Evolutionary conservation across 495 filamentous ascomycete species (phyloP).

Genomic region (Articulospora tetracladia): DNA sequence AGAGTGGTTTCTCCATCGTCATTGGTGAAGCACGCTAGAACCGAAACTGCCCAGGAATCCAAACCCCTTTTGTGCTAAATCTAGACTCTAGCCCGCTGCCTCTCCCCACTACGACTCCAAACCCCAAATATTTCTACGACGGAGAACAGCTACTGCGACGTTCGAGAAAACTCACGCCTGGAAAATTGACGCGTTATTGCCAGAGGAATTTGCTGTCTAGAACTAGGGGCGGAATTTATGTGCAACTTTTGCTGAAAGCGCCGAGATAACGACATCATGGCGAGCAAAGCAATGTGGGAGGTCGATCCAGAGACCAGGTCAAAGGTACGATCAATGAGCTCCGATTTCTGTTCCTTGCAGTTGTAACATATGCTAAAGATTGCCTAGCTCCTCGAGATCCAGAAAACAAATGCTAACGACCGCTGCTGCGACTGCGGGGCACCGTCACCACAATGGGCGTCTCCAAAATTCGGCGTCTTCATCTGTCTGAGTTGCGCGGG

Average conservation of each 20-base stretch:
- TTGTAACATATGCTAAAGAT: background rate
- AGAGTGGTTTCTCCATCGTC: background rate
- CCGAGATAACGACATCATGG: conserved; percentile 5
- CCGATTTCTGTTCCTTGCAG: background rate
- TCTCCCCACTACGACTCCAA: background rate
- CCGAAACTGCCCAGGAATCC: conserved; percentile 1
- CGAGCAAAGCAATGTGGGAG: conserved; percentile 74
- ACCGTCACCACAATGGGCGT: conserved; percentile 91
- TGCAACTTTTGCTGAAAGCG: background rate
- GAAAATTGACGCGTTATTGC: background rate
- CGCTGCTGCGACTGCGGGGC: conserved; percentile 91
- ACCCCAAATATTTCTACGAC: background rate
- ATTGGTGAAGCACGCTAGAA: background rate
- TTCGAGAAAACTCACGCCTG: background rate
- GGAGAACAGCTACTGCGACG: background rate
- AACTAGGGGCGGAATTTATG: background rate
- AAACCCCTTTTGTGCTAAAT: conserved; percentile 9
- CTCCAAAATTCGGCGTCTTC: conserved; percentile 75
- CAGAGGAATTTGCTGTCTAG: background rate
- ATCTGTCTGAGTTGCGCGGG: conserved; percentile 96
- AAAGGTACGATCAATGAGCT: conserved; percentile 58
- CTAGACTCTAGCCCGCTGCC: background rate
- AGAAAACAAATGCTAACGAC: conserved; percentile 82
- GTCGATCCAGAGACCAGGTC: conserved; percentile 92
- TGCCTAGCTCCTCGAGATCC: conserved; percentile 53